Percentiles rank a stretch among this genome's conserved stretches.
These are phyloP conservation scores for Termitomyces sp. DNA, from an alignment of 768 basidiomycete genomes.

Conservation along the genomic window DNA sequence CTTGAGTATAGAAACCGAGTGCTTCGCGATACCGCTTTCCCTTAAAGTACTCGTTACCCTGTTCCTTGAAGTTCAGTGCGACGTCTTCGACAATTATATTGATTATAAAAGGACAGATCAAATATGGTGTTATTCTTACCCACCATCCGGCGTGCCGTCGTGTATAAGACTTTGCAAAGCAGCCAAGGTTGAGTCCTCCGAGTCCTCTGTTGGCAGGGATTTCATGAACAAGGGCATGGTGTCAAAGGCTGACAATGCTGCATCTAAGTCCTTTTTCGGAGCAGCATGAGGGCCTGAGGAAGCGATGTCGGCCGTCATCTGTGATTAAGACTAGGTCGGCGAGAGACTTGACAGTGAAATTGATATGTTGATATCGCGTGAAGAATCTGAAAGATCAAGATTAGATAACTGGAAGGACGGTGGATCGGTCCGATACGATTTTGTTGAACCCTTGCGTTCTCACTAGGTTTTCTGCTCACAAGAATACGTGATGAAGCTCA, in stretches of 20 bases:
- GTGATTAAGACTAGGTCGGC: neutral
- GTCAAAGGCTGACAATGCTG: constrained; percentile 46
- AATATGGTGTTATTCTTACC: constrained; percentile 29
- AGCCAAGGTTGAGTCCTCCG: constrained; percentile 62
- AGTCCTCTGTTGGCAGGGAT: constrained; percentile 65
- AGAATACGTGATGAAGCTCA: constrained; percentile 29
- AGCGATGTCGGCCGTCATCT: constrained; percentile 17
- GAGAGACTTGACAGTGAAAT: neutral
- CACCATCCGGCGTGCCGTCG: constrained; percentile 94
- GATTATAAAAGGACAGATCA: neutral
- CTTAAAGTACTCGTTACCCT: constrained; percentile 93
- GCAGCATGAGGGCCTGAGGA: constrained; percentile 31
- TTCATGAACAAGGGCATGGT: constrained; percentile 91
- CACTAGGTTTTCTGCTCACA: neutral
- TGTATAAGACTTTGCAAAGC: constrained; percentile 83
- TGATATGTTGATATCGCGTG: neutral
- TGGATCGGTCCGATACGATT: neutral
- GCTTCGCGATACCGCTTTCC: constrained; percentile 87
- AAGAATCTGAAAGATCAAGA: neutral
- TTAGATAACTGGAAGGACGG: neutral
- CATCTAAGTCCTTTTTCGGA: constrained; percentile 27
- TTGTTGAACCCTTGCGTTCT: neutral
- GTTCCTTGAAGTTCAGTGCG: constrained; percentile 89
- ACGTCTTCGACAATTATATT: constrained; percentile 49
- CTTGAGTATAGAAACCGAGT: constrained; percentile 84